Evolutionary conservation across 441 rosid genomes (phyloP).

Genomic region (Populus tomentosa): DNA sequence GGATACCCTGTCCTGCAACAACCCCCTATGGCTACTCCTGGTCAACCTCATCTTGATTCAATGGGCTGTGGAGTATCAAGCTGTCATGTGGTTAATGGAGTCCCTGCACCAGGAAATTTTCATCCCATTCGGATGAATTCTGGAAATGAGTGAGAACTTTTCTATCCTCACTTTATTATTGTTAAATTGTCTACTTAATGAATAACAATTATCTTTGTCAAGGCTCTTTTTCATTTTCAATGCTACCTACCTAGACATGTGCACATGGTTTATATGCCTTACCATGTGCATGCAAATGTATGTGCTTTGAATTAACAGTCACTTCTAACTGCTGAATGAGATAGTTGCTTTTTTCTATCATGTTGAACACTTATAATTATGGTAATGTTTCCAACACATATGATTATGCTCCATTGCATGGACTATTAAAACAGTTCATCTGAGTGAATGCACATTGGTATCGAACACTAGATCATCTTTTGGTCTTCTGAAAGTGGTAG

Average conservation of each 20-base stretch:
- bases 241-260: not conserved
- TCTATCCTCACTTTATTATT: not conserved
- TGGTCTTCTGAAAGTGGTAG: not conserved
- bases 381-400: not conserved
- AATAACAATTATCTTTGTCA: not conserved
- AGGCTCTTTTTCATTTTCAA: not conserved
- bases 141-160: slow-evolving; percentile 69
- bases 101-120: slow-evolving; percentile 83
- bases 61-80: slow-evolving; percentile 79
- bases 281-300: not conserved
- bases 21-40: slow-evolving; percentile 72
- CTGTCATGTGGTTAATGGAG: slow-evolving; percentile 96
- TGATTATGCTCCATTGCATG: not conserved
- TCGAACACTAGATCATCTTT: not conserved
- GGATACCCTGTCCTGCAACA: slow-evolving; percentile 95
- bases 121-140: slow-evolving; percentile 85
- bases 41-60: slow-evolving; percentile 80
- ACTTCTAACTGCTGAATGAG: not conserved
- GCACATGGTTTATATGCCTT: not conserved
- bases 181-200: slow-evolving; percentile 1
- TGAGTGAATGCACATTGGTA: not conserved
- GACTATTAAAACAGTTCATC: not conserved
- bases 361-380: not conserved
- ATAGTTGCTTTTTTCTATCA: not conserved
- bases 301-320: not conserved